Conservation (phyloP, 1,139 yeast species). For the Scheffersomyces parashehatae region DNA sequence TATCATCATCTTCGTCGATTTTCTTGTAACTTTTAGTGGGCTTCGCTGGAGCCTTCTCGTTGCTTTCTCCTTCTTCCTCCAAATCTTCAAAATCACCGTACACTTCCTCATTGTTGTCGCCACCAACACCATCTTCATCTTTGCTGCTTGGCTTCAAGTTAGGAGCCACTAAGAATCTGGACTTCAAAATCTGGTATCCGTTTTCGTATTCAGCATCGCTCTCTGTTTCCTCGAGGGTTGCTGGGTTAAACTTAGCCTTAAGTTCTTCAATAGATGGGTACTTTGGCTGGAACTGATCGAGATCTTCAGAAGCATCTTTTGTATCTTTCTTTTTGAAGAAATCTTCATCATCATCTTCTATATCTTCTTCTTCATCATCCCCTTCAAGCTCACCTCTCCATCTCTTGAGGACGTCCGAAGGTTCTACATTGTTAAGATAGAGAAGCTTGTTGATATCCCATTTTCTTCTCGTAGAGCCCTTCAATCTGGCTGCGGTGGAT, state of each 20-base stretch:
- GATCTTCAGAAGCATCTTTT: constrained; percentile 27
- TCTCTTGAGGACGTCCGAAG: constrained; percentile 70
- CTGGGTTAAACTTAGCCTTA: constrained; percentile 52
- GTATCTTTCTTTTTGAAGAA: constrained; percentile 60
- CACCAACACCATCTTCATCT: constrained; percentile 36
- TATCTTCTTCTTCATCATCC: constrained; percentile 51
- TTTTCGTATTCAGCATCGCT: constrained; percentile 44
- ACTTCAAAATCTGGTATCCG: constrained; percentile 50
- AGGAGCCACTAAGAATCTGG: constrained; percentile 72
- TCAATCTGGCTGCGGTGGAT: constrained; percentile 47
- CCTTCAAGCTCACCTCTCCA: constrained; percentile 62
- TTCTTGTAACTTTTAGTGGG: constrained; percentile 12
- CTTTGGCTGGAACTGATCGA: constrained; percentile 34
- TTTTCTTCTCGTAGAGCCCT: constrained; percentile 42
- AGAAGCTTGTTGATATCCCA: constrained; percentile 85
- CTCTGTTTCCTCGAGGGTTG: constrained; percentile 28
- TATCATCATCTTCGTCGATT: constrained; percentile 21
- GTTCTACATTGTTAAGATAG: constrained; percentile 74
- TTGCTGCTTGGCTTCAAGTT: constrained; percentile 42
- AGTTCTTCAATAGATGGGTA: constrained; percentile 53
- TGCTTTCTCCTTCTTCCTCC: constrained; percentile 40
- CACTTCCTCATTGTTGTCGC: constrained; percentile 51
- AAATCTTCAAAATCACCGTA: constrained; percentile 83
- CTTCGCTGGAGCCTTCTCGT: constrained; percentile 5
- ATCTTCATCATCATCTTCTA: constrained; percentile 51